Conservation (phyloP, 129 eudicot genomes). For the Flaveria linearis region DNA sequence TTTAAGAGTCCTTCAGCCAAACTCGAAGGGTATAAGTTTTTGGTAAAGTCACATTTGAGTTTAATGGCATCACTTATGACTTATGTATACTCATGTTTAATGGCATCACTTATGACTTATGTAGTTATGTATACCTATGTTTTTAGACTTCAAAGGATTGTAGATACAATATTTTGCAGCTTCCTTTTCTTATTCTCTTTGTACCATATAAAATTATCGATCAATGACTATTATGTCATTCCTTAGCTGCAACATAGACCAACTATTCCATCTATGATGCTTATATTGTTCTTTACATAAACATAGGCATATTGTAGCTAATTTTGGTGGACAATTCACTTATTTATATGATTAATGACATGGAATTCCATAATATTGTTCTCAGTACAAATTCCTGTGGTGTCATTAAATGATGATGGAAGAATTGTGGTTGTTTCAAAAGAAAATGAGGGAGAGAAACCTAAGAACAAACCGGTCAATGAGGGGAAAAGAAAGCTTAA, state of each 20-base stretch:
- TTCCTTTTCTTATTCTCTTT: background rate
- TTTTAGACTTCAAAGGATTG: background rate
- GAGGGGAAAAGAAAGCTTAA: conserved; percentile 77
- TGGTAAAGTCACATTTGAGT: conserved; percentile 16
- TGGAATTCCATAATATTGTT: conserved; percentile 11
- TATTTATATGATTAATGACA: conserved; percentile 3
- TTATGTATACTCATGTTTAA: conserved; percentile 6
- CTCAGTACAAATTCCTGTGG: conserved; percentile 88
- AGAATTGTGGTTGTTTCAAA: conserved; percentile 67
- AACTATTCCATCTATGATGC: background rate
- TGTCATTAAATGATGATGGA: conserved; percentile 86
- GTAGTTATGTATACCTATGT: background rate
- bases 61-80: conserved; percentile 2
- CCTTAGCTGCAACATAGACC: background rate
- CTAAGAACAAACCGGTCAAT: conserved; percentile 68
- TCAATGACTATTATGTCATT: conserved; percentile 2
- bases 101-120: background rate
- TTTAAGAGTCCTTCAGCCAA: background rate
- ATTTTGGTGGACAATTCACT: background rate
- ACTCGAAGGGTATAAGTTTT: background rate
- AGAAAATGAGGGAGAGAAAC: conserved; percentile 50
- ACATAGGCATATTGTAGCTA: background rate
- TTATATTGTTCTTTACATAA: background rate
- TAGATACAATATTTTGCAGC: background rate
- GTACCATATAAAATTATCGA: background rate